phyloP scores from a whole-genome alignment of 345 rosid genomes.

The Triadica sebifera region DNA sequence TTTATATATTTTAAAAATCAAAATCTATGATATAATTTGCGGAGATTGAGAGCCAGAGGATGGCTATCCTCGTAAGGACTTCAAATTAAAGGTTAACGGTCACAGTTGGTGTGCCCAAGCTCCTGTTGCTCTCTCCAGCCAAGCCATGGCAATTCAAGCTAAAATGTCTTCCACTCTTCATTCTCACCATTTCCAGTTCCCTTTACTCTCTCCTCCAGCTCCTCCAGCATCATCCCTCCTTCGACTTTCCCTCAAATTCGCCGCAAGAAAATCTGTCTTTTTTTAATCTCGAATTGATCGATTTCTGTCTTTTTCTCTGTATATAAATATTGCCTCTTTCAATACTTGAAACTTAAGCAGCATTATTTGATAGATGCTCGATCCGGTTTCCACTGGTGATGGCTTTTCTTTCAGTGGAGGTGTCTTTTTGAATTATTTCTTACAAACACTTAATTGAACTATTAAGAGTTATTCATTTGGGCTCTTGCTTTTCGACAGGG shows the following conservation, averaged over 20 bases:
- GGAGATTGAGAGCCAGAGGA: constrained; percentile 41
- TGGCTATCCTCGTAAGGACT: constrained; percentile 25
- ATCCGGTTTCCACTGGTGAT: constrained; percentile 81
- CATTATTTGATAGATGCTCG: constrained; percentile 87
- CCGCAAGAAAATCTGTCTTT: constrained; percentile 25
- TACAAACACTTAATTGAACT: neutral
- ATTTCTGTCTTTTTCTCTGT: neutral
- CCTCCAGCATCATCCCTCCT: constrained; percentile 9
- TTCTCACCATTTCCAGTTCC: constrained; percentile 22
- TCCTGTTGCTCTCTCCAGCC: no score
- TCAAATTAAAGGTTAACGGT: constrained; percentile 23
- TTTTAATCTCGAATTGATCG: neutral
- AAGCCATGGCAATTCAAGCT: constrained; percentile 42
- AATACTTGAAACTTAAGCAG: constrained; percentile 31
- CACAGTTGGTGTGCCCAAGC: neutral
- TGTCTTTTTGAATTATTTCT: constrained; percentile 16
- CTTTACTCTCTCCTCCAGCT: constrained; percentile 17
- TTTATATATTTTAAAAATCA: no score
- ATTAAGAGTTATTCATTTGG: neutral
- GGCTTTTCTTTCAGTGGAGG: constrained; percentile 97
- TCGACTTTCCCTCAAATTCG: neutral
- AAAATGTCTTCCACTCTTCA: constrained; percentile 11
- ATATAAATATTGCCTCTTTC: neutral
- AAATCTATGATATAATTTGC: no score
- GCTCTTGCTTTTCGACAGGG: constrained; percentile 39